A percentile compares a stretch with the other conserved stretches of the same genome.
These are phyloP conservation scores for Russula griseocarnosa DNA, from an alignment of 768 basidiomycete genomes.

Conservation along the genomic window DNA sequence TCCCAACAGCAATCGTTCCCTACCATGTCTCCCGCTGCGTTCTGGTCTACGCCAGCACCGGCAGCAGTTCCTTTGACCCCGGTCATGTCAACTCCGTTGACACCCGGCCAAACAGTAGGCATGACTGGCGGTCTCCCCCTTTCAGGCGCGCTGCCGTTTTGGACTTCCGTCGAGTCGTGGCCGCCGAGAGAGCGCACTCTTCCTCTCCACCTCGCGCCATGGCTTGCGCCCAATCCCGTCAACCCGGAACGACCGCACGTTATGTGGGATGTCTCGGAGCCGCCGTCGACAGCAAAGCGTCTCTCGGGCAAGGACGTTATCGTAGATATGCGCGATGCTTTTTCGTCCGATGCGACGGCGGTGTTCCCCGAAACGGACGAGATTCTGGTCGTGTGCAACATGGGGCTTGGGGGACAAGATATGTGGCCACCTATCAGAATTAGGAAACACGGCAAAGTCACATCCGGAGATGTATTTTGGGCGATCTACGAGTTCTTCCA, in stretches of 20 bases:
- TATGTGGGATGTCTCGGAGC: conserved; percentile 22
- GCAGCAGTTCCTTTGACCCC: not conserved
- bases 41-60: not conserved
- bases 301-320: conserved; percentile 23
- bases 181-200: conserved; percentile 20
- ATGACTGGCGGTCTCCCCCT: conserved; percentile 8
- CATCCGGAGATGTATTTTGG: conserved; percentile 24
- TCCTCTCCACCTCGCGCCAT: conserved; percentile 24
- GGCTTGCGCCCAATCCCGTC: conserved; percentile 23
- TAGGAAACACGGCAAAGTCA: conserved; percentile 7
- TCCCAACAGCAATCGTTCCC: not conserved
- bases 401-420: conserved; percentile 9
- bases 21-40: not conserved
- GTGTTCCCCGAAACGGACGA: conserved; percentile 21
- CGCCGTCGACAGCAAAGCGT: conserved; percentile 20
- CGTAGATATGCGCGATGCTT: conserved; percentile 21
- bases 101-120: conserved; percentile 2
- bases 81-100: conserved; percentile 14
- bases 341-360: conserved; percentile 13
- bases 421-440: conserved; percentile 22
- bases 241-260: conserved; percentile 20
- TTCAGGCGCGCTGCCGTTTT: conserved; percentile 13
- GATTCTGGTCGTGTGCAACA: conserved; percentile 15
- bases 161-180: conserved; percentile 21
- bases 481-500: conserved; percentile 27